Conservation (phyloP, 495 filamentous ascomycete species). For the Penicillium riverlandense region DNA sequence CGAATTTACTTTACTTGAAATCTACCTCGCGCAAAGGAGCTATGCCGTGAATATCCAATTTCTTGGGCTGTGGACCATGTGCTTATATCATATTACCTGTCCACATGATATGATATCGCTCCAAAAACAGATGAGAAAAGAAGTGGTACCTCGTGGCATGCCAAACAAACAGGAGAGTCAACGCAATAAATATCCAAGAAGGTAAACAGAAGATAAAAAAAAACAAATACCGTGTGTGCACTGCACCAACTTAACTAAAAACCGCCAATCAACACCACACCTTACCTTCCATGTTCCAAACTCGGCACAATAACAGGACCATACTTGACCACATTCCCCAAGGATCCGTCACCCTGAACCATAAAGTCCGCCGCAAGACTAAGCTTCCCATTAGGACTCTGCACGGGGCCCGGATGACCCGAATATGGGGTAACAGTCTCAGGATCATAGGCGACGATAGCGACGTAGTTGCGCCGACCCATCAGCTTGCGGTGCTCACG, state of each 20-base stretch:
- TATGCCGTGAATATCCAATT: too few relatives aligned
- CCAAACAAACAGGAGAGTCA: too few relatives aligned
- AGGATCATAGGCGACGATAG: constrained; percentile 87
- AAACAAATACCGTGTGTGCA: too few relatives aligned
- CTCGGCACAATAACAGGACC: constrained; percentile 93
- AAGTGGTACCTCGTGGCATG: too few relatives aligned
- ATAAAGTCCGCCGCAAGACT: constrained; percentile 95
- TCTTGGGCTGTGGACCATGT: too few relatives aligned
- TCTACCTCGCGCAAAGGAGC: too few relatives aligned
- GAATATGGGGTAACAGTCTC: constrained; percentile 57
- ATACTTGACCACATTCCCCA: constrained; percentile 81
- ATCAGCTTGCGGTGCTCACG: constrained; percentile 86
- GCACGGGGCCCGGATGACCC: constrained; percentile 30
- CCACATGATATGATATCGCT: too few relatives aligned
- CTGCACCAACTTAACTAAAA: neutral
- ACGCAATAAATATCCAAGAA: too few relatives aligned
- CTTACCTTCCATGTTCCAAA: constrained; percentile 64
- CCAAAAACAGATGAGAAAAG: too few relatives aligned
- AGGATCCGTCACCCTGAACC: constrained; percentile 84
- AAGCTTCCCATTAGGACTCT: constrained; percentile 52
- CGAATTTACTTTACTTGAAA: too few relatives aligned
- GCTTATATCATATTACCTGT: too few relatives aligned
- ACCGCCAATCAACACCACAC: neutral
- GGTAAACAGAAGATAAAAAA: too few relatives aligned
- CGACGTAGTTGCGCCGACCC: constrained; percentile 90